Evolutionary conservation across 2,329 filamentous ascomycete species (phyloP), one percentile per base, ranked within the genome.

Genomic region (Purpureocillium lavendulum): DNA sequence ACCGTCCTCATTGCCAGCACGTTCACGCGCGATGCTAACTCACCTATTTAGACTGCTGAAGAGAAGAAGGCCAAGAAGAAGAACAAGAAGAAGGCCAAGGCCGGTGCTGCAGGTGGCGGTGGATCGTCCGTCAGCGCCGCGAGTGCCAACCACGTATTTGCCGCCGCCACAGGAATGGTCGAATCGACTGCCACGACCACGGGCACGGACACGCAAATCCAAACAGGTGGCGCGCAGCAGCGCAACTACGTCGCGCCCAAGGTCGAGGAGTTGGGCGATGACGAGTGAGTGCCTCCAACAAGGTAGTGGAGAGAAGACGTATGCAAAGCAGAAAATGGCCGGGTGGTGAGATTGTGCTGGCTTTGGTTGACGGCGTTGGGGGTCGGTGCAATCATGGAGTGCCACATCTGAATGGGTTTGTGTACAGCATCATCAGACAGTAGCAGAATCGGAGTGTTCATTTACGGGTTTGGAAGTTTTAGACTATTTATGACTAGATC

Each of bases 21-120:
- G 10, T 13, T 21, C 18, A 7, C 15, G 6, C 14, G 12, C 6
- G 4, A 4, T 7, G 26, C 24, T 34, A 18, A 38, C 15, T 4
- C 4, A 9, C 11, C 15, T n/a, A 4, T n/a, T 7, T 21, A 49
- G 47, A 42, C 47, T 30, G 47, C 48, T 15, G 42, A 48, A 35
- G 44, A 49, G 15, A 49, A 49, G 43, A 44, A 39, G 35, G 4
- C 38, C 29, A 61, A 65, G 51, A 58, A 60, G 29, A 66, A 66
- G 56, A 78, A 77, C 58, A 79, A 80, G 67, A 77, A 75, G 61
- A 73, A 71, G 60, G 51, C 61, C 42, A 67, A 65, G 54, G 52
- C 59, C 7, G 57, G 62, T 26, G 59, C 58, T 11, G 34, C 41
- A 30, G 54, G 50, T 14, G 47, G 40, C 15, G 53, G 45, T 26